Evolutionary conservation across 352 stramenopile genomes (phyloP), one percentile per base, ranked within the genome.

Genomic region (Blastocystis sp.): DNA sequence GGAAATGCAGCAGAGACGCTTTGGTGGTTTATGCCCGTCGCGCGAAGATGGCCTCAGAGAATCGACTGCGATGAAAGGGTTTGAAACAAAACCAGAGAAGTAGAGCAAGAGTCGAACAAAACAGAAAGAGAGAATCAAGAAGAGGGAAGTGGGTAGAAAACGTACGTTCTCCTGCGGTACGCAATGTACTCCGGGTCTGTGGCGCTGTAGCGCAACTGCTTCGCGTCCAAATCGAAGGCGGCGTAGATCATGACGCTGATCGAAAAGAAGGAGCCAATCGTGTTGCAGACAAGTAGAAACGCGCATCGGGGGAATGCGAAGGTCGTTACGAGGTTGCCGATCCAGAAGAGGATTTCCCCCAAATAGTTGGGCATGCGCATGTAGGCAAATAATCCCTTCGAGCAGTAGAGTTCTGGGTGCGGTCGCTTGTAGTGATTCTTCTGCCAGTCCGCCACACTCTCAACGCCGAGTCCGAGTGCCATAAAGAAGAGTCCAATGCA

Each of bases 351-450:
- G 10, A 74, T 74, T 48, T 74, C 64, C 41, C 64, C 64, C 23
- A 48, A 43, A n/a, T 74, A 74, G 34, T 74, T 74, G 5, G 64
- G 64, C 64, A 74, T 74, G 5, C 64, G 64, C 21, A 74, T 28
- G n/a, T 48, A 48, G 3, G 17, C 45, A 4, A 53, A 74, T 2
- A 74, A 23, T 23, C 64, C 64, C 14, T 9, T 43, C 3, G 64
- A 74, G 34, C 64, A 74, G 64, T 52, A 48, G 11, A 14, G 28
- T 45, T 43, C 41, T 7, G 64, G 34, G 45, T 43, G 21, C 28
- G 34, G 23, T 41, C 45, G 40, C 34, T 48, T 43, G 64, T n/a
- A 48, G 17, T 17, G 1, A 3, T 19, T 52, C 34, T 48, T 74
- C 41, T 74, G 64, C 3, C 7, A 10, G 45, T 74, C 64, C 7